Percentiles rank a stretch among this genome's conserved stretches.
Conservation (phyloP, 495 filamentous ascomycete species). For the Patellaria atrata region DNA sequence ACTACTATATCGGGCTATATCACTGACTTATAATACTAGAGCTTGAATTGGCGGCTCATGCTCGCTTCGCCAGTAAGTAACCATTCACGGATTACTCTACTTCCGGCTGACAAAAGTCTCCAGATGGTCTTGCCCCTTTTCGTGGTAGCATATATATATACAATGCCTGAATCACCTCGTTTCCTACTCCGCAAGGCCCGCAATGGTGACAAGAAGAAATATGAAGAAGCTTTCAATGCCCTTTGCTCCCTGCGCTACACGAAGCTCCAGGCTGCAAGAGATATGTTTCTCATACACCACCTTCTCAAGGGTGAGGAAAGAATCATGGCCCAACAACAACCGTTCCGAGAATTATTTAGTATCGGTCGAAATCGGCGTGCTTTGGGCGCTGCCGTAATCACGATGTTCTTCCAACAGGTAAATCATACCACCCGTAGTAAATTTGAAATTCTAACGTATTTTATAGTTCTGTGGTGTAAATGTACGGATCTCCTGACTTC, state of each 20-base stretch:
- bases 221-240: slow-evolving; percentile 27
- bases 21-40: not conserved
- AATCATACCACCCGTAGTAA: too few relatives aligned
- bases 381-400: slow-evolving; percentile 1
- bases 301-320: slow-evolving; percentile 4
- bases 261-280: slow-evolving; percentile 2
- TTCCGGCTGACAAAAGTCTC: not conserved
- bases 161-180: slow-evolving; percentile 4
- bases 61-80: slow-evolving; percentile 2
- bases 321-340: not conserved
- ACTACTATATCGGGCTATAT: not conserved
- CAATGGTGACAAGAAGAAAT: slow-evolving; percentile 8
- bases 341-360: slow-evolving; percentile 3
- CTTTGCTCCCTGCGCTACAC: slow-evolving; percentile 35
- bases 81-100: not conserved
- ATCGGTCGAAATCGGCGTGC: slow-evolving; percentile 3
- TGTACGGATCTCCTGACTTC: too few relatives aligned
- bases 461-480: slow-evolving; percentile 13
- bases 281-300: slow-evolving; percentile 6
- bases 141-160: slow-evolving; percentile 9
- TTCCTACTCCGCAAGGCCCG: slow-evolving; percentile 4
- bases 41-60: slow-evolving; percentile 3
- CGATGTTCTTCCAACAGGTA: slow-evolving; percentile 7
- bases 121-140: slow-evolving; percentile 10
- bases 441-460: not conserved